Conservation (phyloP, 179 eudicot genomes). For the Spinacia oleracea region DNA sequence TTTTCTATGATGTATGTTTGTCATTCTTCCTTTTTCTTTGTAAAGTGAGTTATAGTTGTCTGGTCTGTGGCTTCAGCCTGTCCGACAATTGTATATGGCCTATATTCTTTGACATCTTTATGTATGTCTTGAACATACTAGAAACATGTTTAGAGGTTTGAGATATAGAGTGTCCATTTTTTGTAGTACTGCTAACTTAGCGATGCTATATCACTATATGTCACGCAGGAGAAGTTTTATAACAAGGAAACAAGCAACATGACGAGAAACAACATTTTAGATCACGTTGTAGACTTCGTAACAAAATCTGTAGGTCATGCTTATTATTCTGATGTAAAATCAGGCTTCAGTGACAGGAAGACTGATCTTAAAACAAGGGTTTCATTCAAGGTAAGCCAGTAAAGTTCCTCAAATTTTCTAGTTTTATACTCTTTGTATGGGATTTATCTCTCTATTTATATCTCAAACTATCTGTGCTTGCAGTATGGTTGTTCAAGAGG, state of each 20-base stretch:
- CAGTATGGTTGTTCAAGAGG: slow-evolving; percentile 93
- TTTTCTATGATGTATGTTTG: neutral
- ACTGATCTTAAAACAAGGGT: slow-evolving; percentile 65
- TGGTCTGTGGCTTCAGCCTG: neutral
- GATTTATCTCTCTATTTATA: neutral
- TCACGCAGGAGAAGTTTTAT: slow-evolving; percentile 61
- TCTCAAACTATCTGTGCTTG: slow-evolving; percentile 14
- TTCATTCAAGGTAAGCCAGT: slow-evolving; percentile 76
- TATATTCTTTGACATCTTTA: neutral
- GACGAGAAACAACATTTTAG: slow-evolving; percentile 45
- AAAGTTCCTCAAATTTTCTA: neutral
- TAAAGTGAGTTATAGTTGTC: neutral
- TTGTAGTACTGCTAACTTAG: neutral
- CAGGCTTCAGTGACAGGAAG: slow-evolving; percentile 59
- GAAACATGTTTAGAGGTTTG: neutral
- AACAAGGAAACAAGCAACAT: slow-evolving; percentile 48
- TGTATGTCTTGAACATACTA: neutral
- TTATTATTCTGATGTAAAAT: slow-evolving; percentile 44
- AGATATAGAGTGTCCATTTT: neutral
- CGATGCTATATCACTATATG: slow-evolving; percentile 10
- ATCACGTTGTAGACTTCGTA: slow-evolving; percentile 40
- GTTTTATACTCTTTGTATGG: neutral
- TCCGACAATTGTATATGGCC: neutral
- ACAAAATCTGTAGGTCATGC: slow-evolving; percentile 44
- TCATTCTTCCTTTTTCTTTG: neutral